Percentiles rank a stretch among this genome's conserved stretches.
Evolutionary conservation across 1,284 basidiomycete genomes (phyloP).

Genomic region (Cystobasidium slooffiae): DNA sequence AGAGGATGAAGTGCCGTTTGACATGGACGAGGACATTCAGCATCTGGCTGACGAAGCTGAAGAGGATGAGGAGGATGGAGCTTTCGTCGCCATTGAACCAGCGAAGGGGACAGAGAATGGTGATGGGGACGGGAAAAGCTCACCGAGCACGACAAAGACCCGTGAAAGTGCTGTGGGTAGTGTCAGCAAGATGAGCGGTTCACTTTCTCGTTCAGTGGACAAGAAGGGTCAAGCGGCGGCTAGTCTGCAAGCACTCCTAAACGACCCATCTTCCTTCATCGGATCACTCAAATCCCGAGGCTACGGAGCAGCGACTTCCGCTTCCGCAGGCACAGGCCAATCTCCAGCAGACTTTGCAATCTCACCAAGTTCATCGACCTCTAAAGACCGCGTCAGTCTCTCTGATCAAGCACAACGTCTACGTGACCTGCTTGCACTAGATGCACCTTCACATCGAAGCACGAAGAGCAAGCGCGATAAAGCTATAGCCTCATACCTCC

Average conservation of each 20-base stretch:
- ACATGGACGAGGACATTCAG: constrained; percentile 53
- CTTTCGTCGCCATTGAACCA: constrained; percentile 16
- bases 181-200: background rate
- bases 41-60: constrained; percentile 23
- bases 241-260: constrained; percentile 29
- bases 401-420: constrained; percentile 45
- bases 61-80: constrained; percentile 4
- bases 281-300: constrained; percentile 24
- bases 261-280: constrained; percentile 37
- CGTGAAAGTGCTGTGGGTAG: background rate
- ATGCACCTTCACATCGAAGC: constrained; percentile 48
- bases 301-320: background rate
- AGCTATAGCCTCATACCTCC: background rate
- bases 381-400: constrained; percentile 27
- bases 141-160: background rate
- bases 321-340: background rate
- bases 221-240: constrained; percentile 10
- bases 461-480: constrained; percentile 23
- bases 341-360: background rate
- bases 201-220: background rate
- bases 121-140: background rate
- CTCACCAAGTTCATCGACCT: background rate
- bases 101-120: background rate
- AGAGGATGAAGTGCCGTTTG: constrained; percentile 47
- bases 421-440: constrained; percentile 49